Base-by-base conservation (phyloP, 345 rosid genomes). In the Aquilaria malaccensis region DNA sequence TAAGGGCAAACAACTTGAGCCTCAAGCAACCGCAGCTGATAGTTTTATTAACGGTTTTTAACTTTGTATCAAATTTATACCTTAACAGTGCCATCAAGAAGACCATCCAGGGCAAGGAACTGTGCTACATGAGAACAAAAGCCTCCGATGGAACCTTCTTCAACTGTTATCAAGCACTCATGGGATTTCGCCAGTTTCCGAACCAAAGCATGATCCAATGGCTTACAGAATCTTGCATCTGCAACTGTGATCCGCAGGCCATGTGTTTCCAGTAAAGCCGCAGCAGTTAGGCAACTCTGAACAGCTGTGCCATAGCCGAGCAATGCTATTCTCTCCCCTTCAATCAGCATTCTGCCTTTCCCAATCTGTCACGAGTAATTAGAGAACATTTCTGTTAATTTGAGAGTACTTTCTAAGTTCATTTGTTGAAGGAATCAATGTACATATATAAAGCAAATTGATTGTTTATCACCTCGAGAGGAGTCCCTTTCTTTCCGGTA, bases 91-190 rank as follows among this genome's bases (percentile, higher is more conserved):
- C 99, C 97, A 47, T 90, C 97, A 2, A 94, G 96, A 64, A 87
- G 92, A 58, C 96, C 97, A 61, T 88, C 80, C 2, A 90, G 92
- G 14, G 99, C 94, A 22, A 94, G 80, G 76, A 94, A 94, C 71
- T 94, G 99, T 14, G 85, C 97, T 1, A 94, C 97, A 14, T 90
- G 99, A 52, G 97, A 94, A 55, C 98, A 95, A 33, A 93, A 93
- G 45, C 98, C 98, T 30, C 98, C 98, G 11, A 87, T 83, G 0
- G 98, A 93, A 58, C 99, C 99, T 83, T 94, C 97, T 74, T 94
- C 99, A 0, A 94, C 92, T 0, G 99, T 94, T 33, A 94, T 84
- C 59, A 94, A 62, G 0, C 84, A 76, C 62, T 94, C 96, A 2
- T 94, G 97, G 4, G 96, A 80, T 64, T 81, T 94, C 48, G 96